phyloP scores from a whole-genome alignment of 352 stramenopile species.

The Blastocystis sp. region DNA sequence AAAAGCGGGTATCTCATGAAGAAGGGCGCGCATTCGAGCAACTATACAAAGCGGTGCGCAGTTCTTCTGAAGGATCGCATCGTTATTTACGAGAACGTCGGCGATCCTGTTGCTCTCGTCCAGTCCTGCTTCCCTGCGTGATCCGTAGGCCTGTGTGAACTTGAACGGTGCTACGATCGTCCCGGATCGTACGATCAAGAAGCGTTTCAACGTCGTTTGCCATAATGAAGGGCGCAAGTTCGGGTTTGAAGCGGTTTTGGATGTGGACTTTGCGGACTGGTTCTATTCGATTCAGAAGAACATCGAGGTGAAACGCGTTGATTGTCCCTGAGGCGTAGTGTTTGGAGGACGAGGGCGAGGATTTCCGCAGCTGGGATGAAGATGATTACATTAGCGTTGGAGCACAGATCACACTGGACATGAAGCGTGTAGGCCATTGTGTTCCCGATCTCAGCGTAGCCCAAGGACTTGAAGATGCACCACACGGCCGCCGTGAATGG shows the following conservation, averaged over 20 bases:
- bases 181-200: constrained; percentile 45
- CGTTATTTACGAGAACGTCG: constrained; percentile 56
- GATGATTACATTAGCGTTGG: constrained; percentile 59
- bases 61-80: constrained; percentile 56
- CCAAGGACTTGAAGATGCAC: constrained; percentile 56
- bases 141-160: constrained; percentile 51
- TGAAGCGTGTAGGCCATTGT: constrained; percentile 1
- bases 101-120: constrained; percentile 46
- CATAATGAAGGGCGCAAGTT: constrained; percentile 33
- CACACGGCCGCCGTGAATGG: constrained; percentile 19
- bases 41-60: constrained; percentile 38
- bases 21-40: constrained; percentile 46
- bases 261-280: constrained; percentile 48
- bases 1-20: constrained; percentile 67
- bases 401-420: constrained; percentile 37
- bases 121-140: neutral
- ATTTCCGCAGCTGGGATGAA: constrained; percentile 62
- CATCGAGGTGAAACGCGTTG: constrained; percentile 18
- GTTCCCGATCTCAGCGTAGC: constrained; percentile 5
- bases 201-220: constrained; percentile 55
- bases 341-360: constrained; percentile 46
- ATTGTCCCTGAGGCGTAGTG: neutral
- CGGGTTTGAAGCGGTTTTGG: constrained; percentile 44
- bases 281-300: constrained; percentile 48
- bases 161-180: constrained; percentile 57